Evolutionary conservation across 129 eudicot species (phyloP).

Genomic region (Centrapalus pauciflorus): DNA sequence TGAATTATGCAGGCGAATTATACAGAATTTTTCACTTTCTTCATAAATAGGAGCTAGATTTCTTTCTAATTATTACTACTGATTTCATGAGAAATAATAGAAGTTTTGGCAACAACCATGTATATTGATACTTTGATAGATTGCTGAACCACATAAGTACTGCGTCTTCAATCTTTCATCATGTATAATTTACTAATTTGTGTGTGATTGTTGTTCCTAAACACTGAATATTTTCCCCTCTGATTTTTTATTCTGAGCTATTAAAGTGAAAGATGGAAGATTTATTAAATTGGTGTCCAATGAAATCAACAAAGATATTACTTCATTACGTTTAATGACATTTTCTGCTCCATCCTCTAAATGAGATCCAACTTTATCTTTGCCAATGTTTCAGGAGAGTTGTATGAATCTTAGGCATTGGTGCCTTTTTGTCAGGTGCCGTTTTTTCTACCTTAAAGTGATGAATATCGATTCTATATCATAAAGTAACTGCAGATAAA

Average conservation of each 20-base stretch:
- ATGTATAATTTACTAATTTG: not conserved
- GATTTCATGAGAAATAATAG: not conserved
- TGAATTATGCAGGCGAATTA: no score
- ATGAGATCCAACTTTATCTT: constrained; percentile 18
- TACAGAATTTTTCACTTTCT: no score
- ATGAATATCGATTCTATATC: constrained; percentile 12
- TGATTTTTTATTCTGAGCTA: not conserved
- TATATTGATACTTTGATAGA: not conserved
- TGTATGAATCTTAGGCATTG: constrained; percentile 25
- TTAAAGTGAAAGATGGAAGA: not conserved
- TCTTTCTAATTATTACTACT: not conserved
- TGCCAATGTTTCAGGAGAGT: constrained; percentile 31
- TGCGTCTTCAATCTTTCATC: not conserved
- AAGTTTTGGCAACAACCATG: not conserved
- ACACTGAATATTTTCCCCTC: not conserved
- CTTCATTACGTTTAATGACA: not conserved
- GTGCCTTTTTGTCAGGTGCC: constrained; percentile 35
- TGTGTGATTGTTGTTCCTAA: not conserved
- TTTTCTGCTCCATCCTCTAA: constrained; percentile 9
- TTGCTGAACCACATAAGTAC: not conserved
- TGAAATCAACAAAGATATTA: constrained; percentile 3
- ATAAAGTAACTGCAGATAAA: not conserved
- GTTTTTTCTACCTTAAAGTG: constrained; percentile 15
- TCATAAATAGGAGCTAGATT: not conserved
- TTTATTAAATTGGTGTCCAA: not conserved